Conservation (phyloP, 192 early-diverging fungal species). For the Rhizophagus sp. region DNA sequence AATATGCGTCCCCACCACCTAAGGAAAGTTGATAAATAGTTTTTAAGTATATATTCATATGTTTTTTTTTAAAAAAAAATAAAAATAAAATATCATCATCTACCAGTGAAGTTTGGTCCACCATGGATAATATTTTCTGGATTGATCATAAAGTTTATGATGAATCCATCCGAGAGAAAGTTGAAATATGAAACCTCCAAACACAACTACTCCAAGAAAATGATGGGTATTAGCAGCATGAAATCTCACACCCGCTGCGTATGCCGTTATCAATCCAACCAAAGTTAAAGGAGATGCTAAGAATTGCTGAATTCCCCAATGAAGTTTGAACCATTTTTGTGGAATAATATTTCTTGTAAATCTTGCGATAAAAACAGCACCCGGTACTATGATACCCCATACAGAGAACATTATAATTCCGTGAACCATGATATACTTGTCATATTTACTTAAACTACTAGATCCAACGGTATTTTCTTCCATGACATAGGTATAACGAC, state of each 20-base stretch:
- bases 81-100: too few species aligned
- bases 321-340: conserved; percentile 3
- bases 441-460: too few species aligned
- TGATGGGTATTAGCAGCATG: not conserved
- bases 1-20: not conserved
- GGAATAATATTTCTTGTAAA: conserved; percentile 16
- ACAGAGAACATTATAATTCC: not conserved
- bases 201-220: not conserved
- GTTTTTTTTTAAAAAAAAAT: not conserved
- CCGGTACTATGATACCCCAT: not conserved
- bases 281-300: not conserved
- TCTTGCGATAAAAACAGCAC: conserved; percentile 10
- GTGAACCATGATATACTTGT: conserved; percentile 4
- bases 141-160: conserved; percentile 7
- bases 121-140: not conserved
- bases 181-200: conserved; percentile 2
- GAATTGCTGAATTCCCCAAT: conserved; percentile 20
- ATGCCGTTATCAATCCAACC: not conserved
- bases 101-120: conserved; percentile 15
- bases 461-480: too few species aligned
- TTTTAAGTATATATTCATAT: too few species aligned
- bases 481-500: not conserved
- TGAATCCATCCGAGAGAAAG: conserved; percentile 4
- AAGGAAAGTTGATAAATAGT: not conserved
- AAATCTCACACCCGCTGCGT: not conserved